A percentile compares a stretch with the other conserved stretches of the same genome.
phyloP scores from a whole-genome alignment of 371 early-diverging fungal genomes.

The Zopfochytrium polystomum region DNA sequence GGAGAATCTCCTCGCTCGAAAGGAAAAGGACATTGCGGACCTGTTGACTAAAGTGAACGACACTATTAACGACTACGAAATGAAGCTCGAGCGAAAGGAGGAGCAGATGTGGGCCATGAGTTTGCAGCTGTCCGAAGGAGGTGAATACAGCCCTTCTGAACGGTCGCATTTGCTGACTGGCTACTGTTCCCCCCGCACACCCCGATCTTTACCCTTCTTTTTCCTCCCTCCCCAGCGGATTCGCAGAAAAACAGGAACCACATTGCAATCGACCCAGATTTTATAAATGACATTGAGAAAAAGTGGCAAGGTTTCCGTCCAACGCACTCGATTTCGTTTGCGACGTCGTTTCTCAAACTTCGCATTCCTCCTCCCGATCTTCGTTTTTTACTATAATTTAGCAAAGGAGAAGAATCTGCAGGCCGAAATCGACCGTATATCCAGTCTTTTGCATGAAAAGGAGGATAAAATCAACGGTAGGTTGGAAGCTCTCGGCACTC shows the following conservation, averaged over 20 bases:
- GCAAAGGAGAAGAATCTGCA: constrained; percentile 42
- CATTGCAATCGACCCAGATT: constrained; percentile 45
- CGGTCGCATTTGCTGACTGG: neutral
- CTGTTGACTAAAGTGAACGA: constrained; percentile 52
- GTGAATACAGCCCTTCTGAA: too few relatives aligned
- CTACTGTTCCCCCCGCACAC: neutral
- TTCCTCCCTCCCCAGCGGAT: constrained; percentile 18
- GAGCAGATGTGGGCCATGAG: constrained; percentile 59
- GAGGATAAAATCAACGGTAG: constrained; percentile 30
- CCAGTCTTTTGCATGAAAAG: constrained; percentile 17
- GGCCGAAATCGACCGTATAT: constrained; percentile 32
- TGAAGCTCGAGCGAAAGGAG: constrained; percentile 51
- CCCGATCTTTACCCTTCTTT: constrained; percentile 3
- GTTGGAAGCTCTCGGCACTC: constrained; percentile 6
- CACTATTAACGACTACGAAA: constrained; percentile 53
- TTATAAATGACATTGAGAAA: constrained; percentile 50
- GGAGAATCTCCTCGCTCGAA: constrained; percentile 40
- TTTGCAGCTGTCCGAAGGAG: constrained; percentile 47
- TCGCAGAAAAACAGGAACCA: constrained; percentile 29
- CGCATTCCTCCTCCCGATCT: too few relatives aligned
- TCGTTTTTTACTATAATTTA: neutral
- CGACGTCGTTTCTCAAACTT: too few relatives aligned
- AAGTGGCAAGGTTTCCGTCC: constrained; percentile 52
- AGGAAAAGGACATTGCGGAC: constrained; percentile 53
- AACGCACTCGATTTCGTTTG: too few relatives aligned